A percentile compares a stretch with the other conserved stretches of the same genome.
Evolutionary conservation across 2,329 filamentous ascomycete genomes (phyloP).

Genomic region (Trichoderma oligosporum): DNA sequence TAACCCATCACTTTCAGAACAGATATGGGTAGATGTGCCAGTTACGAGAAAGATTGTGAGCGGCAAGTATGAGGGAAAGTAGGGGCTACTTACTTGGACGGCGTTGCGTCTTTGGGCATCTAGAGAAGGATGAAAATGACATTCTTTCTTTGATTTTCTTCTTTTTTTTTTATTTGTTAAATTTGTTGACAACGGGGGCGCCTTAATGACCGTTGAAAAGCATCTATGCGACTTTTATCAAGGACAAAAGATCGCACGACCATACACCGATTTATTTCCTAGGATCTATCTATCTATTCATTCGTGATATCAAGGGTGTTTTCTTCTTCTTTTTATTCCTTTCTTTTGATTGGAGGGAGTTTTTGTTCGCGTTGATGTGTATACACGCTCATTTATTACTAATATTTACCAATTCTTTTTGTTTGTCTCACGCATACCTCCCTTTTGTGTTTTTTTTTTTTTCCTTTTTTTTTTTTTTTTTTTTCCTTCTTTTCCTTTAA

Average conservation of each 20-base stretch:
- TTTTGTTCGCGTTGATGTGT: slow-evolving; percentile 1
- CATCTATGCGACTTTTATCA: neutral
- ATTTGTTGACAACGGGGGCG: neutral
- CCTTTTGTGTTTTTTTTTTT: neutral
- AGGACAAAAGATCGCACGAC: neutral
- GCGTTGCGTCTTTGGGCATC: neutral
- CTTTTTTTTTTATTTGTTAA: slow-evolving; percentile 1
- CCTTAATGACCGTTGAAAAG: neutral
- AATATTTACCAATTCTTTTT: slow-evolving; percentile 1
- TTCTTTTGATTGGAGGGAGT: neutral
- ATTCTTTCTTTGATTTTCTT: too few relatives aligned
- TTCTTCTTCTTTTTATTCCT: neutral
- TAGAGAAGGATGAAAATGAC: neutral
- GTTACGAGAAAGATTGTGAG: slow-evolving; percentile 64
- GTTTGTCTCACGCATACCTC: neutral
- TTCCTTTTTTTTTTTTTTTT: neutral
- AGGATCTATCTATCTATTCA: neutral
- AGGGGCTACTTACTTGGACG: neutral
- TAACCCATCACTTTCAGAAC: slow-evolving; percentile 25
- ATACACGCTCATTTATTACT: slow-evolving; percentile 11
- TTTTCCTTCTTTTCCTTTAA: neutral
- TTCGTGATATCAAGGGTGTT: neutral
- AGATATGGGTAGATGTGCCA: slow-evolving; percentile 64
- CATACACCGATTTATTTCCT: slow-evolving; percentile 3
- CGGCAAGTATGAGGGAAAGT: slow-evolving; percentile 67